These are phyloP conservation scores for Lasiosphaeria miniovina DNA, from an alignment of 495 filamentous ascomycete genomes.

Conservation along the genomic window DNA sequence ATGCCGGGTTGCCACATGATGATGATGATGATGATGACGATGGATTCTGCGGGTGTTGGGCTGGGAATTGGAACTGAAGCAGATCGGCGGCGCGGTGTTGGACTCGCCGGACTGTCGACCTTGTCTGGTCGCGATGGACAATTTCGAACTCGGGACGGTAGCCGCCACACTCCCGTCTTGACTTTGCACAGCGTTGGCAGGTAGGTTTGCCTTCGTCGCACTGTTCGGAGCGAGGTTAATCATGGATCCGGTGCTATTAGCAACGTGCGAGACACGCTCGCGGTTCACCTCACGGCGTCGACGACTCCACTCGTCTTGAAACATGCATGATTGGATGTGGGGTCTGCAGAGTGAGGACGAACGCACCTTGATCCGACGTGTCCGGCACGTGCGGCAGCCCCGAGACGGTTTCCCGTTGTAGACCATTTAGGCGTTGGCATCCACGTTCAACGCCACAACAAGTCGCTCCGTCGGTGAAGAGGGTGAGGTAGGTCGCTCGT, in stretches of 20 bases:
- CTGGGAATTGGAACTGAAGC: background rate
- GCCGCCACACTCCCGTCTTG: slow-evolving; percentile 62
- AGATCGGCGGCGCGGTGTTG: background rate
- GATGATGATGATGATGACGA: background rate
- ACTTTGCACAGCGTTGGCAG: slow-evolving; percentile 65
- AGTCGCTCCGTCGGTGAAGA: too few species aligned
- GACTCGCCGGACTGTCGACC: slow-evolving; percentile 52
- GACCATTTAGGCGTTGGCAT: slow-evolving; percentile 50
- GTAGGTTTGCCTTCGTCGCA: slow-evolving; percentile 67
- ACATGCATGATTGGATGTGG: too few species aligned
- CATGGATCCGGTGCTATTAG: too few species aligned
- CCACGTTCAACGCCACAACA: too few species aligned
- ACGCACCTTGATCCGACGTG: slow-evolving; percentile 66
- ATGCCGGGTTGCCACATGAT: slow-evolving; percentile 10
- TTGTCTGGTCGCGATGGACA: slow-evolving; percentile 63
- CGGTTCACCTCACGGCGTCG: too few species aligned
- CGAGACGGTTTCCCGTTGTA: slow-evolving; percentile 70
- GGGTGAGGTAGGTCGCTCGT: too few species aligned
- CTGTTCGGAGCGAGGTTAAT: slow-evolving; percentile 25
- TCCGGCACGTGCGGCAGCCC: slow-evolving; percentile 68
- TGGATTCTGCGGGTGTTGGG: slow-evolving; percentile 4
- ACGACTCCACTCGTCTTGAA: too few species aligned
- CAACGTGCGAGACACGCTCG: too few species aligned
- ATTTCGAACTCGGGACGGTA: slow-evolving; percentile 66
- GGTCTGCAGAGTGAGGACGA: slow-evolving; percentile 2